Base-by-base conservation (phyloP, 139 green algal species). In the Chlamydomonas sphaeroides region DNA sequence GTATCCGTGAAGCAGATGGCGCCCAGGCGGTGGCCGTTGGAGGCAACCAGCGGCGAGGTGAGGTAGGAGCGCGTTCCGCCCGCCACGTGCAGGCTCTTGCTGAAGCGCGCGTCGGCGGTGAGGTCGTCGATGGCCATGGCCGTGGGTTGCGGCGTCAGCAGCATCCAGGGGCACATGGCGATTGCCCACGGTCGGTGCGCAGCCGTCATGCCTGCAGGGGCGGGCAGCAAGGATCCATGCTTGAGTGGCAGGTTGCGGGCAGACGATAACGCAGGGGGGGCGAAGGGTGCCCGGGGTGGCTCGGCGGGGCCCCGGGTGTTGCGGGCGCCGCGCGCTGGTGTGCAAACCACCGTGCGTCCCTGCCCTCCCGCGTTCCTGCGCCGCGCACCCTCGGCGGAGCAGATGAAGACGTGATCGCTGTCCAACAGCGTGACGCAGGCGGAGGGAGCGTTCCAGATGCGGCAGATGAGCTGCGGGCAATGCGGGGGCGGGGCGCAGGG, bases 61-160 rank as follows among this genome's bases (percentile, higher is more conserved):
- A 93, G 91, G 85, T 96, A 97, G 85, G 95, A 94, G 5, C 89
- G 84, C 3, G 84, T 88, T 33, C 95, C 93, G 6, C 25, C 57
- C 41, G 33, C 30, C 26, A 73, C 65, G 65, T 79, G 73, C 25
- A 89, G 85, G 72, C 94, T 94, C 67, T 82, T 68, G 25, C 66
- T 26, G 80, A 96, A 97, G 39, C 93, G 84, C 5, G 73, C 90
- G 80, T 95, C 92, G 71, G 79, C 53, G 6, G 33, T 65, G 1
- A 91, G 85, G 48, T 95, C 89, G 36, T 84, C 71, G 11, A 94
- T 89, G 21, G 94, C 87, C 51, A 95, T 88, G 45, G 93, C 79
- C 53, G 88, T 72, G 18, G 91, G 72, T 25, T 53, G 38, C 8
- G 56, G 72, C 10, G 30, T 57, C 33, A 72, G 79, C 57, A 85